Percentiles rank a stretch among this genome's conserved stretches.
Evolutionary conservation across 768 basidiomycete species (phyloP).

Genomic region (Postia placenta): DNA sequence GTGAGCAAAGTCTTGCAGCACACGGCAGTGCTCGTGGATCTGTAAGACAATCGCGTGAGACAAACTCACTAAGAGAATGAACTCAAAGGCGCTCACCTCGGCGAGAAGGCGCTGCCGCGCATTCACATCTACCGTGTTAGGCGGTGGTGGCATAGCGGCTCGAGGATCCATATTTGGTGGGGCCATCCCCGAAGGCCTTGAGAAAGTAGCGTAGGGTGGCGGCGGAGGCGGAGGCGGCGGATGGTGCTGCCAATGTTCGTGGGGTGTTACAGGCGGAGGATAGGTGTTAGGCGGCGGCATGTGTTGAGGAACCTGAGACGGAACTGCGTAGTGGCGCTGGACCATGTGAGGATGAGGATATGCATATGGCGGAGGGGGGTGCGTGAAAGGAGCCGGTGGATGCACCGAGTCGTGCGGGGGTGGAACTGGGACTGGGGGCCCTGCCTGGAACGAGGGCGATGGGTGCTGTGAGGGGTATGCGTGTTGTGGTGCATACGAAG

Average conservation of each 20-base stretch:
- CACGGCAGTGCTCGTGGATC: constrained; percentile 58
- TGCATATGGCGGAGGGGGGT: constrained; percentile 24
- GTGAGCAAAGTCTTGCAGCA: constrained; percentile 57
- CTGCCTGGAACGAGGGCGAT: constrained; percentile 27
- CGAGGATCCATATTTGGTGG: constrained; percentile 34
- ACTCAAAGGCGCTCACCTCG: constrained; percentile 33
- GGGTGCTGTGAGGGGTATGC: constrained; percentile 39
- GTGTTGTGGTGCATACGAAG: constrained; percentile 18
- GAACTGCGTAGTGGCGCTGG: constrained; percentile 14
- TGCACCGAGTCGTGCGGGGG: constrained; percentile 40
- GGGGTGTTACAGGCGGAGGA: constrained; percentile 11
- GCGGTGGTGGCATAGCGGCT: constrained; percentile 24
- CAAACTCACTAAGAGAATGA: not conserved
- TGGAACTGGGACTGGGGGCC: constrained; percentile 26
- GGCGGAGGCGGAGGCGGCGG: constrained; percentile 10
- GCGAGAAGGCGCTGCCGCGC: constrained; percentile 25
- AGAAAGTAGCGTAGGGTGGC: constrained; percentile 22
- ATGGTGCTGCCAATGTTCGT: constrained; percentile 21
- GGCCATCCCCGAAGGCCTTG: constrained; percentile 36
- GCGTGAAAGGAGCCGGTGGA: constrained; percentile 29
- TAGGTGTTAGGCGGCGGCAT: constrained; percentile 10
- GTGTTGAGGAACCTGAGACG: constrained; percentile 19
- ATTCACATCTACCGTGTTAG: constrained; percentile 31
- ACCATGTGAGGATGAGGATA: constrained; percentile 22
- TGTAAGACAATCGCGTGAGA: constrained; percentile 20